Evolutionary conservation across 2,329 filamentous ascomycete species (phyloP).

Genomic region (Beauveria rudraprayagi): DNA sequence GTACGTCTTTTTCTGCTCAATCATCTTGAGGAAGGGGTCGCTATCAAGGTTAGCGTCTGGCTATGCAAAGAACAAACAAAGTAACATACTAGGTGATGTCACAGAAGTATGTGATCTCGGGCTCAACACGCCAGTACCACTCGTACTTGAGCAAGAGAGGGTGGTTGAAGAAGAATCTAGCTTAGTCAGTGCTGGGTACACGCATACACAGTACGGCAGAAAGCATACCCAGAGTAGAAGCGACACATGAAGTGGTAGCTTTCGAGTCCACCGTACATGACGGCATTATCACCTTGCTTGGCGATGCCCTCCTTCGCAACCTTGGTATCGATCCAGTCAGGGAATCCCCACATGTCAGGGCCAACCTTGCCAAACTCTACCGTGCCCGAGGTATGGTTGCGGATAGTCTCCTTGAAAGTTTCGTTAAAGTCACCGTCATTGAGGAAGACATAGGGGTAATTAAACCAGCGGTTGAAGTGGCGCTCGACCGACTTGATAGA

Average conservation of each 20-base stretch:
- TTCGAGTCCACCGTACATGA: constrained; percentile 99
- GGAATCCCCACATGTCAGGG: constrained; percentile 87
- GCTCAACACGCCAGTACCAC: constrained; percentile 99
- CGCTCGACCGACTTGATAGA: constrained; percentile 96
- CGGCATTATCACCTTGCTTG: constrained; percentile 91
- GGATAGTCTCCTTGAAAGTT: constrained; percentile 79
- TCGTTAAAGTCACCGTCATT: constrained; percentile 97
- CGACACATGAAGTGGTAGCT: constrained; percentile 99
- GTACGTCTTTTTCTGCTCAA: constrained; percentile 90
- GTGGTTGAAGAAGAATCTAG: constrained; percentile 92
- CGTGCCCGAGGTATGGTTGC: constrained; percentile 77
- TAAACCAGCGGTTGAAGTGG: constrained; percentile 98
- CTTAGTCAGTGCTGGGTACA: constrained; percentile 16
- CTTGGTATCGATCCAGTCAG: constrained; percentile 90
- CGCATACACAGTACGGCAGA: neutral
- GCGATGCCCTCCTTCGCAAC: constrained; percentile 92
- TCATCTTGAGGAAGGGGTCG: constrained; percentile 95
- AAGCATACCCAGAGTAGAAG: constrained; percentile 86
- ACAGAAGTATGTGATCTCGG: constrained; percentile 99
- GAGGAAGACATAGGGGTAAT: constrained; percentile 97
- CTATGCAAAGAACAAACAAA: neutral
- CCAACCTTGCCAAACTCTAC: constrained; percentile 95
- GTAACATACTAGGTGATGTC: constrained; percentile 84
- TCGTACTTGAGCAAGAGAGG: constrained; percentile 92
- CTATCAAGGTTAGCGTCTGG: constrained; percentile 32